Conservation (phyloP, 2,329 filamentous ascomycete genomes). For the Penicillium sp. region DNA sequence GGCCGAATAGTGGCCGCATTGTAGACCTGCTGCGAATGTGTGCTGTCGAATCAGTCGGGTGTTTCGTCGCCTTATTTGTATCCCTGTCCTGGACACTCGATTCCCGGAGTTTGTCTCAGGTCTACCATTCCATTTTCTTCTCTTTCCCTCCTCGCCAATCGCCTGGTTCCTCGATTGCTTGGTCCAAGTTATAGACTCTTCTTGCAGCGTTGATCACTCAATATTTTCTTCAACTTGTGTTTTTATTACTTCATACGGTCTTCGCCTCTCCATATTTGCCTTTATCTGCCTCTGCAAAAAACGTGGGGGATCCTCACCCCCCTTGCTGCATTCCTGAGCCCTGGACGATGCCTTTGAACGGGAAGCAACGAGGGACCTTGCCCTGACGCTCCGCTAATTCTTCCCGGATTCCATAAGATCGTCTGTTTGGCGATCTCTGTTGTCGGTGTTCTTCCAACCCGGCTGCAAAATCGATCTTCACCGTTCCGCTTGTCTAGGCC, state of each 20-base stretch:
- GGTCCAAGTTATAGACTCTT: constrained; percentile 6
- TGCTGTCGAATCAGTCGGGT: not conserved
- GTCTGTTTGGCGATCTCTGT: constrained; percentile 4
- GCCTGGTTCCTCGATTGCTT: constrained; percentile 9
- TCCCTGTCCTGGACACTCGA: constrained; percentile 1
- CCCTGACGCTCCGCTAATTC: constrained; percentile 1
- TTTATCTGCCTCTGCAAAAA: constrained; percentile 1
- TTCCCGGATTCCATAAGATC: constrained; percentile 3
- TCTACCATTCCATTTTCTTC: not conserved
- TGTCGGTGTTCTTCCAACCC: not conserved
- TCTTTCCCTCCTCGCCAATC: constrained; percentile 4
- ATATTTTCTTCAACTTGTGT: not conserved
- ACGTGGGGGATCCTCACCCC: constrained; percentile 4
- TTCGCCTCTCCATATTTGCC: not conserved
- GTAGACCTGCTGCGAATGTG: not conserved
- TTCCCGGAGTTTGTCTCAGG: constrained; percentile 9
- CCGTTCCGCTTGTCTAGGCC: not conserved
- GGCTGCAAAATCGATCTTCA: not conserved
- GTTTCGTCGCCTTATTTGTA: constrained; percentile 7
- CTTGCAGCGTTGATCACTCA: not conserved
- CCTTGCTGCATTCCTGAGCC: constrained; percentile 19
- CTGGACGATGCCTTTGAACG: constrained; percentile 15
- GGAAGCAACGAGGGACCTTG: constrained; percentile 8
- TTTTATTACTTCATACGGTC: not conserved
- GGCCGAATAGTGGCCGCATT: constrained; percentile 3